Evolutionary conservation across 306 rosid species (phyloP).

Genomic region (Sicyos edulis): DNA sequence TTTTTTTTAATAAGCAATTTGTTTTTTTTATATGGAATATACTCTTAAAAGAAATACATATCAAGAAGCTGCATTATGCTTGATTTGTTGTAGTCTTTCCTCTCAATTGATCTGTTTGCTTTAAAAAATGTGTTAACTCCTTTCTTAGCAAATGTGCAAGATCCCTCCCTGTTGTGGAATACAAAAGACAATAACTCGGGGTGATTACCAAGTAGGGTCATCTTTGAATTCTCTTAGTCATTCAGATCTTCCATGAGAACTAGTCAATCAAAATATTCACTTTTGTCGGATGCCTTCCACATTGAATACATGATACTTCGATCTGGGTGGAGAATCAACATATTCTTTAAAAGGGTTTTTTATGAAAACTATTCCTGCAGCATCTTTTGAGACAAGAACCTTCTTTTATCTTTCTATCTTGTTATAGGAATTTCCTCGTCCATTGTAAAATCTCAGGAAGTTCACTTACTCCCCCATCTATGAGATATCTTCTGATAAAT

Average conservation of each 20-base stretch:
- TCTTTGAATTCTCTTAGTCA: constrained; percentile 5
- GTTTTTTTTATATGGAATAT: neutral
- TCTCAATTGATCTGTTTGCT: neutral
- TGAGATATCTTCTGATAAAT: neutral
- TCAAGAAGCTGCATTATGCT: neutral
- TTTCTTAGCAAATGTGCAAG: neutral
- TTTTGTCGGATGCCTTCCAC: neutral
- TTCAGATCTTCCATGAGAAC: constrained; percentile 4
- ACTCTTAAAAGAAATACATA: neutral
- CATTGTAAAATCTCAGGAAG: neutral
- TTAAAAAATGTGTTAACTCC: neutral
- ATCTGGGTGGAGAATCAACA: constrained; percentile 12
- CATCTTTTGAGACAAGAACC: neutral
- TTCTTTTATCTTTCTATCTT: neutral
- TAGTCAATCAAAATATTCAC: constrained; percentile 4
- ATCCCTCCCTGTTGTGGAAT: neutral
- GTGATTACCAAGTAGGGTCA: constrained; percentile 6
- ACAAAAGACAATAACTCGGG: neutral
- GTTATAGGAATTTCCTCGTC: neutral
- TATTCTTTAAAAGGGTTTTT: constrained; percentile 2
- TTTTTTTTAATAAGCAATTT: neutral
- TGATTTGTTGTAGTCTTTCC: neutral
- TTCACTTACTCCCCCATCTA: neutral
- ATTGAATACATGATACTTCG: constrained; percentile 5
- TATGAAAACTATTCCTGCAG: constrained; percentile 1